Percentiles rank a stretch among this genome's conserved stretches.
Conservation (phyloP, 208 protist genomes). For the Leishmania braziliensis region DNA sequence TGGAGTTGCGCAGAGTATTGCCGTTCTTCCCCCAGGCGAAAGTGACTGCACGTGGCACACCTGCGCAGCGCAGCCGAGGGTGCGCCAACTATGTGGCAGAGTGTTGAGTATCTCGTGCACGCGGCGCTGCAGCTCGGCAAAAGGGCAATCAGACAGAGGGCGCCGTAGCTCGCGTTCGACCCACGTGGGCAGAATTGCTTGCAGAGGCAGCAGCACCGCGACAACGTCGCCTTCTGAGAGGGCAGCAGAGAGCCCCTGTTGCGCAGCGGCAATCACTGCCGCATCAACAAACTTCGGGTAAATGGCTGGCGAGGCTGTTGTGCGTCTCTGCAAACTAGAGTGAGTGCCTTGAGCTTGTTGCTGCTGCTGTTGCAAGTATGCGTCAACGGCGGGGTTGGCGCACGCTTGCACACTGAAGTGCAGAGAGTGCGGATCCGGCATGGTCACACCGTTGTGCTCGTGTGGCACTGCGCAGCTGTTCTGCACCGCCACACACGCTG, state of each 20-base stretch:
- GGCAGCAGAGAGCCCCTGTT: slow-evolving; percentile 22
- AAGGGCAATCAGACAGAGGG: neutral
- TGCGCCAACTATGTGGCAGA: slow-evolving; percentile 48
- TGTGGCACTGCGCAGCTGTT: neutral
- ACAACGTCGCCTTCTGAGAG: slow-evolving; percentile 70
- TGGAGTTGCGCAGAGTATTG: slow-evolving; percentile 36
- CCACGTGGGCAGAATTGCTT: slow-evolving; percentile 32
- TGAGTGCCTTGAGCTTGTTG: neutral
- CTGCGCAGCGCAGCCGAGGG: slow-evolving; percentile 63
- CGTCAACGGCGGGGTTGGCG: neutral
- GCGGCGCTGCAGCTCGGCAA: slow-evolving; percentile 5
- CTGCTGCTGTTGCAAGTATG: neutral
- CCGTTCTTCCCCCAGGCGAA: slow-evolving; percentile 30
- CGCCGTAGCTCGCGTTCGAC: slow-evolving; percentile 23
- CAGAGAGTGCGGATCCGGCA: neutral
- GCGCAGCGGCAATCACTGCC: slow-evolving; percentile 10
- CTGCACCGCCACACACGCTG: slow-evolving; percentile 22
- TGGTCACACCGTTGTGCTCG: neutral
- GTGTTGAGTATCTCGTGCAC: slow-evolving; percentile 15
- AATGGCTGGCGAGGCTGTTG: neutral
- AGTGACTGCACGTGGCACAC: slow-evolving; percentile 62
- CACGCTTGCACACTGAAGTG: neutral
- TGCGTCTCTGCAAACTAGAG: neutral
- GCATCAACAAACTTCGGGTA: neutral
- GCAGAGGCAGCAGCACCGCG: slow-evolving; percentile 63